Evolutionary conservation across 805 yeast genomes (phyloP).

Genomic region (Teunomyces barrocoloradensis): DNA sequence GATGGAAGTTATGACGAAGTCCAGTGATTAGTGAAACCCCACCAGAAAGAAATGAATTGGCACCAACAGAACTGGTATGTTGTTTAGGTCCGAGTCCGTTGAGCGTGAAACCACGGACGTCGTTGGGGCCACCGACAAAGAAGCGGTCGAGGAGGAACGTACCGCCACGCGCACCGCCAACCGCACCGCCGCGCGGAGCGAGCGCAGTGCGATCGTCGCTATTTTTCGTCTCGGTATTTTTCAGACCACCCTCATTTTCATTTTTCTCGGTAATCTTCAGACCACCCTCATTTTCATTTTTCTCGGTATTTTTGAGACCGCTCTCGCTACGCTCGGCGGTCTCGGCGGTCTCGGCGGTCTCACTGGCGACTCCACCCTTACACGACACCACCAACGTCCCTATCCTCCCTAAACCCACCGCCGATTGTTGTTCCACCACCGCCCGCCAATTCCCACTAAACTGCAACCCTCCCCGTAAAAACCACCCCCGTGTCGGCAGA

Average conservation of each 20-base stretch:
- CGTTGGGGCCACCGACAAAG: conserved; percentile 60
- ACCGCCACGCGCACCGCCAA: background rate
- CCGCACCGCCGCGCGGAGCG: background rate
- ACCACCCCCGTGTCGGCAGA: conserved; percentile 43
- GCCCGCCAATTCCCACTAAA: conserved; percentile 23
- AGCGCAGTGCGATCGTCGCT: background rate
- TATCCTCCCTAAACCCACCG: conserved; percentile 18
- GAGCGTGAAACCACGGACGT: conserved; percentile 49
- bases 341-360: background rate
- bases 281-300: background rate
- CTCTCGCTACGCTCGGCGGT: too few species aligned
- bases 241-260: too few species aligned
- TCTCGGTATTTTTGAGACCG: too few species aligned
- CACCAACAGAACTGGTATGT: conserved; percentile 49
- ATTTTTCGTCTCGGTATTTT: too few species aligned
- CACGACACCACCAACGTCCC: conserved; percentile 24
- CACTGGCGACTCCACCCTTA: background rate
- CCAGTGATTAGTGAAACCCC: conserved; percentile 45
- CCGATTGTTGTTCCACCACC: conserved; percentile 38
- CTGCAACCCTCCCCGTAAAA: conserved; percentile 36
- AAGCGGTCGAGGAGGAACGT: conserved; percentile 42
- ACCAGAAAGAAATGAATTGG: conserved; percentile 46
- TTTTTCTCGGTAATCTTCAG: background rate
- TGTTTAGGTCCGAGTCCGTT: conserved; percentile 58
- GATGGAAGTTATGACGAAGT: conserved; percentile 49